Evolutionary conservation across 345 rosid genomes (phyloP), one percentile per base, ranked within the genome.

Genomic region (Punica granatum): DNA sequence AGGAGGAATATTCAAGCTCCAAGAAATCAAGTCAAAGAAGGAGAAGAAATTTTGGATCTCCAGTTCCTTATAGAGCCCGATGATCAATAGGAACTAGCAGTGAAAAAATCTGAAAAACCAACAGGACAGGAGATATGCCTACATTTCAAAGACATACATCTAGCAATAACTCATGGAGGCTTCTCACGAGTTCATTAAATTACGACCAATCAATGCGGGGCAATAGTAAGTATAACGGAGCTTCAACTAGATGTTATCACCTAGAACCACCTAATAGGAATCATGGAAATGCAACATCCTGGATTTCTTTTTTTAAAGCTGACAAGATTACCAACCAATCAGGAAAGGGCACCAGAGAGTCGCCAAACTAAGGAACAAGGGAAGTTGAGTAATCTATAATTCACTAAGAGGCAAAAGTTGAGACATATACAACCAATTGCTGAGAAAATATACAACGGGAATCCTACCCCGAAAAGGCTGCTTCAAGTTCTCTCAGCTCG

Each of bases 401-500:
- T 31, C 60, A 66, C 26, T 31, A 7, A 44, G 60, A 70, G 73
- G 44, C 26, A 49, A 51, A 63, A 6, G 0, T 49, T 63, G 65
- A 41, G 32, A 15, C 60, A 69, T 16, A 42, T 75, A 67, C 69
- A 68, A 75, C 60, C 77, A 84, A 80, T 72, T 73, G 68, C 66
- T 75, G 78, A 46, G 69, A 70, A 70, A 76, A 71, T 87, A 80
- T 84, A 81, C 82, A n/a, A 87, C 79, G 67, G 70, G 79, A 63
- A 67, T 71, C 76, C 77, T 75, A 74, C 43, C 42, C 88, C 72
- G 88, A 87, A 39, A 88, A 65, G 75, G 89, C 79, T 39, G 79
- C 87, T 77, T 88, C 96, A 80, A 92, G 78, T 70, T 92, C 97
- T 81, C 96, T 81, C 72, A 86, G 81, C 71, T 90, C 98, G 65